phyloP scores from a whole-genome alignment of 2,329 filamentous ascomycete genomes.

The Aspergillus fischeri region DNA sequence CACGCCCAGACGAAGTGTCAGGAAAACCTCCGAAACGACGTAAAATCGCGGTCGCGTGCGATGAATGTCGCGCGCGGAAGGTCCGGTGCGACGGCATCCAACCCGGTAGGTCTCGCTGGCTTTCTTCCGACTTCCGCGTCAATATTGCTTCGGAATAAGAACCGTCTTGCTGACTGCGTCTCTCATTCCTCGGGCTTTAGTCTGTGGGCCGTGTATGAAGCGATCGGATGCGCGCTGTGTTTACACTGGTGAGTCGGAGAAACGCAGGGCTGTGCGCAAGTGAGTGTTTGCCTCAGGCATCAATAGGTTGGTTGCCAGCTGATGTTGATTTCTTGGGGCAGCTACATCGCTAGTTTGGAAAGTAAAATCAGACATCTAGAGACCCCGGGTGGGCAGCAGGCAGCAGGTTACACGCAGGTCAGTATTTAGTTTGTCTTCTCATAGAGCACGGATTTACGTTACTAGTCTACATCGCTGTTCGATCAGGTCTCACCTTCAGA shows the following conservation, averaged over 20 bases:
- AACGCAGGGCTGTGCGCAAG: slow-evolving; percentile 23
- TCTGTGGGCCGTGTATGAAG: slow-evolving; percentile 28
- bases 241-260: slow-evolving; percentile 27
- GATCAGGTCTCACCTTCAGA: not conserved
- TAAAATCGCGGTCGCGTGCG: slow-evolving; percentile 16
- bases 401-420: slow-evolving; percentile 11
- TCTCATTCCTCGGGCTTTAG: slow-evolving; percentile 5
- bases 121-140: not conserved
- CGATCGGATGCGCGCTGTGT: slow-evolving; percentile 19
- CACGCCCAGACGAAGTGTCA: not conserved
- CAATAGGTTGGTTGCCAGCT: not conserved
- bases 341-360: slow-evolving; percentile 27
- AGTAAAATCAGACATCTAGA: slow-evolving; percentile 24
- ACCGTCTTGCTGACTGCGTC: slow-evolving; percentile 1
- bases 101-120: slow-evolving; percentile 6
- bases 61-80: slow-evolving; percentile 17
- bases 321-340: slow-evolving; percentile 5
- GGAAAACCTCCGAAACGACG: slow-evolving; percentile 11
- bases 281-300: slow-evolving; percentile 3
- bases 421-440: not conserved
- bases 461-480: slow-evolving; percentile 1
- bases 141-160: not conserved
- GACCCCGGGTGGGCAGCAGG: slow-evolving; percentile 7
- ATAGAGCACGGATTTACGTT: not conserved
- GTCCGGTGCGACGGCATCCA: slow-evolving; percentile 18